These are phyloP conservation scores for Cicer chorassanicum DNA, from an alignment of 306 rosid genomes.

Conservation along the genomic window DNA sequence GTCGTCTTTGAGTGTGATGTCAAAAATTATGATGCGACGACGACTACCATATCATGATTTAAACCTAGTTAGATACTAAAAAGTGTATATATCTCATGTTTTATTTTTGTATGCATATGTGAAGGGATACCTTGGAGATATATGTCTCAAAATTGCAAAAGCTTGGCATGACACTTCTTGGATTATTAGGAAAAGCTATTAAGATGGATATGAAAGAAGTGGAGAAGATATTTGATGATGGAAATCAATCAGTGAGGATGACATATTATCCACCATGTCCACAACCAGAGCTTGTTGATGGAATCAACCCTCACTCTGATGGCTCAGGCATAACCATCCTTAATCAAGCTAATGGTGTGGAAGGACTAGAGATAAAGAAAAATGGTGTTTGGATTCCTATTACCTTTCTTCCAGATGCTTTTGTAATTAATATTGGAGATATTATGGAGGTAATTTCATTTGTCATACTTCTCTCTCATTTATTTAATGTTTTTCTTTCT, in stretches of 20 bases:
- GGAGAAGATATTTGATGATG: conserved; percentile 61
- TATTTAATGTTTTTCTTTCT: background rate
- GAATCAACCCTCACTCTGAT: conserved; percentile 77
- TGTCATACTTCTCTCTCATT: conserved; percentile 1
- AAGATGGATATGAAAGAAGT: conserved; percentile 54
- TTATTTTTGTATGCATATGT: background rate
- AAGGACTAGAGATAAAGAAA: conserved; percentile 75
- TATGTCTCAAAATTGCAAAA: conserved; percentile 55
- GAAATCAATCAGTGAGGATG: conserved; percentile 75
- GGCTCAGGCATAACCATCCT: conserved; percentile 70
- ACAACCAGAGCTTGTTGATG: conserved; percentile 64
- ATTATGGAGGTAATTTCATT: conserved; percentile 67
- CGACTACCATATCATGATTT: too few species aligned
- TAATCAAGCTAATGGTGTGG: conserved; percentile 68
- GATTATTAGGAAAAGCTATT: conserved; percentile 56
- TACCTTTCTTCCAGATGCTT: conserved; percentile 53
- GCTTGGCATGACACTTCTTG: conserved; percentile 54
- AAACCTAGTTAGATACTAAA: too few species aligned
- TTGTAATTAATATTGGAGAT: conserved; percentile 83
- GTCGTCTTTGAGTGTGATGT: too few species aligned
- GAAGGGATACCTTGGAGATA: conserved; percentile 62
- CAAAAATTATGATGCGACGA: too few species aligned
- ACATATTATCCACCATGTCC: conserved; percentile 84
- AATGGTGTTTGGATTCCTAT: conserved; percentile 79
- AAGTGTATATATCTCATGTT: too few species aligned